Base-by-base conservation (phyloP, 441 rosid genomes). In the Croton laevigatus region DNA sequence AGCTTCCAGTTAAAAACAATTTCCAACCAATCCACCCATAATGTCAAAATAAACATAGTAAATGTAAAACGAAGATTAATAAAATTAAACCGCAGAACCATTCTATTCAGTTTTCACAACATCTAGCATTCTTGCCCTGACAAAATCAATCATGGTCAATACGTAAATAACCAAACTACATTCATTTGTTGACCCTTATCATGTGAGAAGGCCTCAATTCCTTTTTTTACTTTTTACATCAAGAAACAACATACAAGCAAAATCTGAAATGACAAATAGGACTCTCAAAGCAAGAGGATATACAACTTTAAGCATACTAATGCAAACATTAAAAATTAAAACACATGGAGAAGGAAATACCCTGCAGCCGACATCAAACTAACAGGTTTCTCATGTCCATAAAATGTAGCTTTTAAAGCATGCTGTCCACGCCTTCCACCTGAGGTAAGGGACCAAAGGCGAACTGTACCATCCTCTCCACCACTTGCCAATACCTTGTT, bases 391-490 rank as follows among this genome's bases (percentile, higher is more conserved):
- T 83, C 81, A 77, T 86, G 92, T 63, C 89, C 93, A 23, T 81
- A 73, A 70, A 89, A 74, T 32, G 93, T 89, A 73, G 93, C 84
- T 78, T 80, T 88, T 53, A 82, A 78, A 69, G 89, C 84, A 23
- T 80, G 88, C 8, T 80, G 88, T 20, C 91, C 82, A 57, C 85
- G 81, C 66, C 81, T 87, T 62, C 85, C 77, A 51, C 78, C 79
- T 61, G 94, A 86, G 66, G 72, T 68, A 71, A 89, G 87, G 58
- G 92, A 83, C 93, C 96, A 88, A 34, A 89, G 83, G 54, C 92
- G 86, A 78, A 89, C 80, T 13, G 91, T 86, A 36, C 86, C 85
- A 78, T 89, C 93, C 53, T 87, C 93, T 58, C 93, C 92, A 71
- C 96, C 91, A 67, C 91, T 89, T 59, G 89, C 89, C 80, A 89